These are phyloP conservation scores for Paraphysoderma sedebokerense DNA, from an alignment of 371 early-diverging fungal genomes.

Conservation along the genomic window DNA sequence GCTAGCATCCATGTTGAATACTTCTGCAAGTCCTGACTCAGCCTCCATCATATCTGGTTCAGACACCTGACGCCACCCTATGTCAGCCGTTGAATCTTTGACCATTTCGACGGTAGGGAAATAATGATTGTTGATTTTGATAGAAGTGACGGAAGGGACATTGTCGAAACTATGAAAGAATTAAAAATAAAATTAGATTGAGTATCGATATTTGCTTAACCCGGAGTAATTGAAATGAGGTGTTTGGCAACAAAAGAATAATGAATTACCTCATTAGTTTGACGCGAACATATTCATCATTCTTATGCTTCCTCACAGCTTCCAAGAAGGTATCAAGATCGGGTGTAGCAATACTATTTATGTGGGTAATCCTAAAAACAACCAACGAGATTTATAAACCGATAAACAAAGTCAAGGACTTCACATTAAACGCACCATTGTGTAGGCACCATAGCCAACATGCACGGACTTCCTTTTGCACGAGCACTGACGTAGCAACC, in stretches of 20 bases:
- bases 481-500: conserved; percentile 54
- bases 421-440: conserved; percentile 18
- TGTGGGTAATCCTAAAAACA: conserved; percentile 63
- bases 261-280: conserved; percentile 62
- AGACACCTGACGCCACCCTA: not conserved
- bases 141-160: not conserved
- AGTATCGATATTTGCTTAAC: too few relatives aligned
- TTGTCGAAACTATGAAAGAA: not conserved
- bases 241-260: conserved; percentile 54
- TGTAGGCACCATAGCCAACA: conserved; percentile 52
- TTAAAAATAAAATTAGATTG: too few relatives aligned
- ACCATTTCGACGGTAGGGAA: not conserved
- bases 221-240: too few relatives aligned
- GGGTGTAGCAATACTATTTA: conserved; percentile 38
- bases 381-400: too few relatives aligned
- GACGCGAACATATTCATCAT: conserved; percentile 65
- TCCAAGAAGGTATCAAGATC: conserved; percentile 40
- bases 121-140: not conserved
- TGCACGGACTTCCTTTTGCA: conserved; percentile 58
- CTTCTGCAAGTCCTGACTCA: too few relatives aligned
- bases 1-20: too few relatives aligned
- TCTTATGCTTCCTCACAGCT: conserved; percentile 40
- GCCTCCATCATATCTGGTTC: too few relatives aligned
- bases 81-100: not conserved
- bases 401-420: not conserved